These are phyloP conservation scores for Fragaria ananassa DNA, from an alignment of 306 rosid genomes.

Conservation along the genomic window DNA sequence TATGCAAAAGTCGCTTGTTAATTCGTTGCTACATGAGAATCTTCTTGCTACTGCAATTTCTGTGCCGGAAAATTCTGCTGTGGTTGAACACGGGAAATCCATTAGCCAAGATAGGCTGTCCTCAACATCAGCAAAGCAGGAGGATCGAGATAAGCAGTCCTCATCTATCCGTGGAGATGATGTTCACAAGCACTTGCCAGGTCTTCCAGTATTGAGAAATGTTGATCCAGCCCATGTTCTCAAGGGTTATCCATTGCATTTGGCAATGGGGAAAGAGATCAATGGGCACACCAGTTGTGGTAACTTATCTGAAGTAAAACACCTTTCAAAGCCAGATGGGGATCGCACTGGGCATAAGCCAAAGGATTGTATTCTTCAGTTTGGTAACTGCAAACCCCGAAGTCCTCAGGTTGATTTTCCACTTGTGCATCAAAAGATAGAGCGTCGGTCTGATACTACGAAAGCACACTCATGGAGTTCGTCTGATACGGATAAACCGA, in stretches of 20 bases:
- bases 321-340: constrained; percentile 25
- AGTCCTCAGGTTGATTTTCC: constrained; percentile 46
- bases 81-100: constrained; percentile 37
- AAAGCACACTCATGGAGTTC: constrained; percentile 32
- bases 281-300: constrained; percentile 44
- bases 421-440: constrained; percentile 41
- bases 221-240: constrained; percentile 44
- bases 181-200: constrained; percentile 26
- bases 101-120: constrained; percentile 45
- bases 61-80: constrained; percentile 31
- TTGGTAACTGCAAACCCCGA: constrained; percentile 28
- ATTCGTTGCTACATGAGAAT: constrained; percentile 30
- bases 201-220: constrained; percentile 24
- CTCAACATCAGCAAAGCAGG: constrained; percentile 44
- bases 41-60: constrained; percentile 37
- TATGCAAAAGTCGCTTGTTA: constrained; percentile 31
- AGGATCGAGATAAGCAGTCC: constrained; percentile 35
- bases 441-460: constrained; percentile 28
- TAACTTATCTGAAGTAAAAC: constrained; percentile 29
- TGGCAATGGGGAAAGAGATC: constrained; percentile 41
- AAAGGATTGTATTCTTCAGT: constrained; percentile 23
- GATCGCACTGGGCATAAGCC: constrained; percentile 15
- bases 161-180: constrained; percentile 39
- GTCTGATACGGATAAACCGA: constrained; percentile 56
- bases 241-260: constrained; percentile 48